Percentiles rank a stretch among this genome's conserved stretches.
Evolutionary conservation across 2,329 filamentous ascomycete genomes (phyloP).

Genomic region (Xylaria sp.): DNA sequence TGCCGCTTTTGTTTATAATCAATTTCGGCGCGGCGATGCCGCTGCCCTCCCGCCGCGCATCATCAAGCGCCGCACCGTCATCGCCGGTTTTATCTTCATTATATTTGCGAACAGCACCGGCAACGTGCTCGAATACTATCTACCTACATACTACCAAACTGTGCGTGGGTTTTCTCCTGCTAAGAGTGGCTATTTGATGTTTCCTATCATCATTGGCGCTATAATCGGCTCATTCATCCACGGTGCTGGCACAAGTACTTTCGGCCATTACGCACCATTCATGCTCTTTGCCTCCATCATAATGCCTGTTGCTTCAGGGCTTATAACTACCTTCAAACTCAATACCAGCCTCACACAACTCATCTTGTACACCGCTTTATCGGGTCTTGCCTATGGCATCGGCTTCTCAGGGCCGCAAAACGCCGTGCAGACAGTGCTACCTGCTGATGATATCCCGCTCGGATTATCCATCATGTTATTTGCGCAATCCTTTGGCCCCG

Average conservation of each 20-base stretch:
- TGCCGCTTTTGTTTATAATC: conserved; percentile 8
- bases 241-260: conserved; percentile 6
- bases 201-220: conserved; percentile 8
- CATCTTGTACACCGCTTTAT: conserved; percentile 2
- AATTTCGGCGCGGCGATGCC: conserved; percentile 2
- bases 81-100: conserved; percentile 16
- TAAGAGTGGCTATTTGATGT: conserved; percentile 13
- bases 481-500: conserved; percentile 12
- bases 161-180: conserved; percentile 11
- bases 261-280: conserved; percentile 10
- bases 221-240: conserved; percentile 8
- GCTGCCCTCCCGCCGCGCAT: conserved; percentile 6
- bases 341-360: neutral
- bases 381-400: conserved; percentile 11
- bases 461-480: conserved; percentile 15
- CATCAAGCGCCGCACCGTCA: conserved; percentile 12
- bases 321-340: conserved; percentile 6
- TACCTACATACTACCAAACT: conserved; percentile 12
- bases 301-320: conserved; percentile 11
- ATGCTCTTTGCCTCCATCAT: conserved; percentile 9
- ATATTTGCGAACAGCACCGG: conserved; percentile 4
- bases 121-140: conserved; percentile 8
- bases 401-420: conserved; percentile 16
- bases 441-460: conserved; percentile 6
- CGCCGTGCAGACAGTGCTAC: conserved; percentile 8